phyloP scores from a whole-genome alignment of 1,139 yeast genomes.

The Protomyces macrosporus region DNA sequence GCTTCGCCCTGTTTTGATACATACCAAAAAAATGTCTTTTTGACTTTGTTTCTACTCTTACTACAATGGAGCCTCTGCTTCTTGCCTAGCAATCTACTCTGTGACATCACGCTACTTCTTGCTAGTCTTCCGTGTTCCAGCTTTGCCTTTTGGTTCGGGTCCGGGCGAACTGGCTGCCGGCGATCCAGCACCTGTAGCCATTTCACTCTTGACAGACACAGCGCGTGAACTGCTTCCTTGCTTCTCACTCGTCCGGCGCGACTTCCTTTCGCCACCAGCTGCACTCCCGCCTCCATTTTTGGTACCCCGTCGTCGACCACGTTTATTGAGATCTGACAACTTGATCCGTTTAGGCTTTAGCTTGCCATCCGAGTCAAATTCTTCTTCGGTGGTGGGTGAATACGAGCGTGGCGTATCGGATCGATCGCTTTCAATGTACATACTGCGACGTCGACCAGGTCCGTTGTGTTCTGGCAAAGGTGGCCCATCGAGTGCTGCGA shows the following conservation, averaged over 20 bases:
- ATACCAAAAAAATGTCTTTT: too few relatives aligned
- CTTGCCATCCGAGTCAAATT: neutral
- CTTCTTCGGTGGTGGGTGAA: conserved; percentile 15
- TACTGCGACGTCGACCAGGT: conserved; percentile 5
- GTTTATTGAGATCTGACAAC: neutral
- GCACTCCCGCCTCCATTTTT: neutral
- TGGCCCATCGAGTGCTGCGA: neutral
- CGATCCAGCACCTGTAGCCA: too few relatives aligned
- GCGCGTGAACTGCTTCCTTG: neutral
- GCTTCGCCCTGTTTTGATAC: too few relatives aligned
- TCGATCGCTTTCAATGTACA: conserved; percentile 15
- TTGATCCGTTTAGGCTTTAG: neutral
- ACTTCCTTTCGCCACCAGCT: too few relatives aligned
- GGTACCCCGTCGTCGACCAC: neutral
- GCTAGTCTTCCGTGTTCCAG: too few relatives aligned
- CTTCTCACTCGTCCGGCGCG: neutral
- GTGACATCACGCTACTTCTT: too few relatives aligned
- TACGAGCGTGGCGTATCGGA: conserved; percentile 21
- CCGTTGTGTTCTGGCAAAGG: neutral
- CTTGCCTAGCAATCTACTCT: too few relatives aligned
- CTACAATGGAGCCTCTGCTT: too few relatives aligned
- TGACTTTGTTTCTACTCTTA: too few relatives aligned
- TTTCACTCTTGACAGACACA: neutral
- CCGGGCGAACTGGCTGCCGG: too few relatives aligned
- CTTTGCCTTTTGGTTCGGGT: too few relatives aligned